Conservation (phyloP, 352 stramenopile species). For the Pythium aphanidermatum region DNA sequence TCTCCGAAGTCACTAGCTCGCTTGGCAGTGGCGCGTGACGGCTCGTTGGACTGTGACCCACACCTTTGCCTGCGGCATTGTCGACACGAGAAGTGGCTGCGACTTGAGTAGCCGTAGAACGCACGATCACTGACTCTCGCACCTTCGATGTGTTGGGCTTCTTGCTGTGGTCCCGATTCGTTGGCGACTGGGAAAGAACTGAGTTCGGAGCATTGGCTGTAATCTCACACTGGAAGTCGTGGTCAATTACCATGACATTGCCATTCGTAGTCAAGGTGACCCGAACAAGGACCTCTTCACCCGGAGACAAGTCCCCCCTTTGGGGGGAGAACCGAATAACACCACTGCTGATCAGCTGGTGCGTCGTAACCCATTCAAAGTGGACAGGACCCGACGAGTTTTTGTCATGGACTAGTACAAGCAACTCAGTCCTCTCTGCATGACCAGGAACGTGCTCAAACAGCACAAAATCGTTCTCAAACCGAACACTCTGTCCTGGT, state of each 20-base stretch:
- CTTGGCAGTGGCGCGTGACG: not conserved
- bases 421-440: conserved; percentile 33
- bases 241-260: conserved; percentile 55
- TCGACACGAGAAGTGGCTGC: too few species aligned
- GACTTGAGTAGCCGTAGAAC: conserved; percentile 55
- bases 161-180: not conserved
- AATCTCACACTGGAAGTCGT: conserved; percentile 43
- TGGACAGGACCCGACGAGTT: conserved; percentile 4
- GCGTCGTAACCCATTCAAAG: conserved; percentile 56
- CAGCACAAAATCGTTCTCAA: conserved; percentile 46
- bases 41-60: not conserved
- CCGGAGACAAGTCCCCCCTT: conserved; percentile 36
- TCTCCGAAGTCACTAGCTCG: not conserved
- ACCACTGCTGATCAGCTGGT: conserved; percentile 46
- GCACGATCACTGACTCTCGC: conserved; percentile 42
- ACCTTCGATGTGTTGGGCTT: conserved; percentile 3
- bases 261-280: conserved; percentile 34
- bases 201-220: not conserved
- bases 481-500: conserved; percentile 33
- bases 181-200: not conserved
- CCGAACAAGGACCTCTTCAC: conserved; percentile 46
- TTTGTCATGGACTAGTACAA: conserved; percentile 44
- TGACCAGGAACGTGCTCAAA: conserved; percentile 60
- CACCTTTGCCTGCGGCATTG: conserved; percentile 24
- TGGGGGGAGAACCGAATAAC: conserved; percentile 44